Percentiles rank a stretch among this genome's conserved stretches.
These are phyloP conservation scores for Gaultheria prostrata DNA, from an alignment of 148 eudicot species.

Conservation along the genomic window DNA sequence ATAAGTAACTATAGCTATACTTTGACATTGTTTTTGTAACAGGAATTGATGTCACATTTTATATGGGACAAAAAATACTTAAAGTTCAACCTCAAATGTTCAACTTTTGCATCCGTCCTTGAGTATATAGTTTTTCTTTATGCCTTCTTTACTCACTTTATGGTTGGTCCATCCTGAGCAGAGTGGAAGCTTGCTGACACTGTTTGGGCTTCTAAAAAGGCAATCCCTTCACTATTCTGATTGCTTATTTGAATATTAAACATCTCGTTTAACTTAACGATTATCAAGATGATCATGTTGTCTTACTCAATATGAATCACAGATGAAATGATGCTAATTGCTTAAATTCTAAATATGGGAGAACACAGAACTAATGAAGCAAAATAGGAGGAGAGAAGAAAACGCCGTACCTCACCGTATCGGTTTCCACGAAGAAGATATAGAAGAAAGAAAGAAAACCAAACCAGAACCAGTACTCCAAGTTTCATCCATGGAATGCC, in stretches of 20 bases:
- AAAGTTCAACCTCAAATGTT: neutral
- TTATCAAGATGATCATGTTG: neutral
- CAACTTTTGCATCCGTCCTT: neutral
- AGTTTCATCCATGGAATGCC: constrained; percentile 46
- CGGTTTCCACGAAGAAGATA: constrained; percentile 52
- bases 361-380: neutral
- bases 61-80: neutral
- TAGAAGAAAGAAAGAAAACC: constrained; percentile 50
- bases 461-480: constrained; percentile 38
- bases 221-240: no score
- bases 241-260: neutral
- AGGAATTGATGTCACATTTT: no score
- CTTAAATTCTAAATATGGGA: neutral
- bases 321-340: neutral
- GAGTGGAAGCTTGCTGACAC: no score
- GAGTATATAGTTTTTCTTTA: neutral
- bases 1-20: no score
- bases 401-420: constrained; percentile 42
- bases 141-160: no score
- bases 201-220: no score
- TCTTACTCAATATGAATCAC: neutral
- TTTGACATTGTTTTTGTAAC: no score
- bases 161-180: no score
- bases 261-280: neutral
- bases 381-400: neutral